phyloP scores from a whole-genome alignment of 73 alveolate genomes.

The Stentor roeselii region DNA sequence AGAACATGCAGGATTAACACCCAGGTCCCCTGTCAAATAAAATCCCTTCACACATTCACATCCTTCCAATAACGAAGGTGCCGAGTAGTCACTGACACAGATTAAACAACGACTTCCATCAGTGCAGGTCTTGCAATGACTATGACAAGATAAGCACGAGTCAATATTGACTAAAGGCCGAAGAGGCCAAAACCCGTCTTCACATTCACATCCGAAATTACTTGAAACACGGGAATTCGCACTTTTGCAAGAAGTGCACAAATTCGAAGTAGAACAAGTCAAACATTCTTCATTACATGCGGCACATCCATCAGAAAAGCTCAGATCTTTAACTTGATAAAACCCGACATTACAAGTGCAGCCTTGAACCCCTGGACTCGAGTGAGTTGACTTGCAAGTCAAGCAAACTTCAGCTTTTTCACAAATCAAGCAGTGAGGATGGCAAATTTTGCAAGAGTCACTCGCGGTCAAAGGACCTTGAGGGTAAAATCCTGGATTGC shows the following conservation, averaged over 20 bases:
- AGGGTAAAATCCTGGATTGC: neutral
- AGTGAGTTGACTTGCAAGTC: neutral
- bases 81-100: neutral
- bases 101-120: neutral
- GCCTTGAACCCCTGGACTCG: neutral
- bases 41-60: neutral
- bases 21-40: neutral
- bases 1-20: neutral
- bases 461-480: neutral
- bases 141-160: neutral
- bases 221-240: neutral
- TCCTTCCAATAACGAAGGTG: neutral
- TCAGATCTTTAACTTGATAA: no score
- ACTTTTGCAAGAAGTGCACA: neutral
- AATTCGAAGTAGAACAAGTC: neutral
- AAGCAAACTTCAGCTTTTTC: neutral
- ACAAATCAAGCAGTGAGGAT: neutral
- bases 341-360: slow-evolving; percentile 1
- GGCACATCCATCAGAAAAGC: neutral
- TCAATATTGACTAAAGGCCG: neutral
- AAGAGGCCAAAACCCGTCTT: neutral
- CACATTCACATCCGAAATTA: neutral
- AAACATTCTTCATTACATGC: neutral
- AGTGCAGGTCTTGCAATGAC: neutral
- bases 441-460: neutral